A percentile compares a stretch with the other conserved stretches of the same genome.
Conservation (phyloP, 805 yeast genomes). For the Pichia occidentalis region DNA sequence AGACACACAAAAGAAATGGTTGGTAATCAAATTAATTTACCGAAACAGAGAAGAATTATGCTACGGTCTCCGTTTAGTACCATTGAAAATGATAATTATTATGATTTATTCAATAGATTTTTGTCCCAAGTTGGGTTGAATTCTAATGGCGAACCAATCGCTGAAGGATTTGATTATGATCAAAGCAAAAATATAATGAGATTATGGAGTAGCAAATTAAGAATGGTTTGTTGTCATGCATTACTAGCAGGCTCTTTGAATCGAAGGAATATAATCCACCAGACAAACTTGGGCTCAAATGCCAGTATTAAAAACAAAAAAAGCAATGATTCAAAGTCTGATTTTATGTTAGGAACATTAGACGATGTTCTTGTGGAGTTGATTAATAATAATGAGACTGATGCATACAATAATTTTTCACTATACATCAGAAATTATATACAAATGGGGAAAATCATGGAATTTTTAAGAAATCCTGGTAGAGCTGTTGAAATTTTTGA, state of each 20-base stretch:
- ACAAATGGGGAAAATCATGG: constrained; percentile 65
- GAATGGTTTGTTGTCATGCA: constrained; percentile 85
- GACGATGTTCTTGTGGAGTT: constrained; percentile 64
- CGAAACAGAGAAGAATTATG: constrained; percentile 67
- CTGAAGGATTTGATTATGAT: constrained; percentile 44
- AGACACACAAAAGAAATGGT: constrained; percentile 87
- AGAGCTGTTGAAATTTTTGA: constrained; percentile 45
- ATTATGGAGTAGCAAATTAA: constrained; percentile 58
- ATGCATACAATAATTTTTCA: constrained; percentile 44
- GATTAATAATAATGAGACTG: constrained; percentile 48
- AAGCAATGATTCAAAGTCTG: constrained; percentile 11
- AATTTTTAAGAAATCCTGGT: constrained; percentile 45
- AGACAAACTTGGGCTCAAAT: constrained; percentile 10
- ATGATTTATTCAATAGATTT: constrained; percentile 56
- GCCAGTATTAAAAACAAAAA: constrained; percentile 8
- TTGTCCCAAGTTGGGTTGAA: constrained; percentile 47
- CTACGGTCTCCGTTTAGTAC: constrained; percentile 71
- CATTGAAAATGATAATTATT: constrained; percentile 80
- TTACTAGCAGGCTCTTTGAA: constrained; percentile 26
- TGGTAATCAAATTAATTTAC: constrained; percentile 65
- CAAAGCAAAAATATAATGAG: constrained; percentile 44
- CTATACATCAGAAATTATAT: constrained; percentile 38
- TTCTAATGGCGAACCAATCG: constrained; percentile 44
- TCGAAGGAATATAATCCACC: constrained; percentile 7
- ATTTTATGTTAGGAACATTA: constrained; percentile 39